A percentile compares a stretch with the other conserved stretches of the same genome.
Evolutionary conservation across 129 eudicot species (phyloP).

Genomic region (Deinandra increscens): DNA sequence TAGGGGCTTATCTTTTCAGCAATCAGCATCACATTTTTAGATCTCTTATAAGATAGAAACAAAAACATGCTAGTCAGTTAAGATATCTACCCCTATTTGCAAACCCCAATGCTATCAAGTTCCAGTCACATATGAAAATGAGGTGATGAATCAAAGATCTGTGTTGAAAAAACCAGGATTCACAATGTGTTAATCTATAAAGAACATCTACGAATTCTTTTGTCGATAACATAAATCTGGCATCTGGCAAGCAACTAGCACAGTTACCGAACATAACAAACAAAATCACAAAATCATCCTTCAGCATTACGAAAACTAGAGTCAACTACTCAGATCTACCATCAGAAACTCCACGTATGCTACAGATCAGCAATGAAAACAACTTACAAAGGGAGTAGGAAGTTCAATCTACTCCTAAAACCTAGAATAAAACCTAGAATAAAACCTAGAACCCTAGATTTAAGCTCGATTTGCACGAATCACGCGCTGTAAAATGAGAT

Average conservation of each 20-base stretch:
- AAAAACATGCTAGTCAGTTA: neutral
- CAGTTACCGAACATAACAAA: neutral
- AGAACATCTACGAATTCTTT: neutral
- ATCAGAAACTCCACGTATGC: neutral
- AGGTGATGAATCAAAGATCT: neutral
- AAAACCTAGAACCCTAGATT: slow-evolving; percentile 41
- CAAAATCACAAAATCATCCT: neutral
- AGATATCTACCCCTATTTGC: neutral
- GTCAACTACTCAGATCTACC: slow-evolving; percentile 17
- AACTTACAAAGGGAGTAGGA: neutral
- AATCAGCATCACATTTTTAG: neutral
- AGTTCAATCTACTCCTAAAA: slow-evolving; percentile 7
- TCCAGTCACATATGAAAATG: neutral
- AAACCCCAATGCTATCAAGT: neutral
- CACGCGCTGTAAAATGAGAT: slow-evolving; percentile 14
- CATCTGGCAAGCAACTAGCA: neutral
- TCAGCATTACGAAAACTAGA: slow-evolving; percentile 18
- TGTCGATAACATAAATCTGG: slow-evolving; percentile 14
- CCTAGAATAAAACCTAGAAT: slow-evolving; percentile 24
- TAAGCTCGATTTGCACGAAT: slow-evolving; percentile 14
- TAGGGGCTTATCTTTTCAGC: neutral
- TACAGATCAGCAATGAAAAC: slow-evolving; percentile 12
- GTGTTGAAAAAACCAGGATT: slow-evolving; percentile 4
- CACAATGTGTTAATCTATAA: neutral
- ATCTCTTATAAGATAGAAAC: neutral